Evolutionary conservation across 2,329 filamentous ascomycete species (phyloP).

Genomic region (Trichophyton benhamiae): DNA sequence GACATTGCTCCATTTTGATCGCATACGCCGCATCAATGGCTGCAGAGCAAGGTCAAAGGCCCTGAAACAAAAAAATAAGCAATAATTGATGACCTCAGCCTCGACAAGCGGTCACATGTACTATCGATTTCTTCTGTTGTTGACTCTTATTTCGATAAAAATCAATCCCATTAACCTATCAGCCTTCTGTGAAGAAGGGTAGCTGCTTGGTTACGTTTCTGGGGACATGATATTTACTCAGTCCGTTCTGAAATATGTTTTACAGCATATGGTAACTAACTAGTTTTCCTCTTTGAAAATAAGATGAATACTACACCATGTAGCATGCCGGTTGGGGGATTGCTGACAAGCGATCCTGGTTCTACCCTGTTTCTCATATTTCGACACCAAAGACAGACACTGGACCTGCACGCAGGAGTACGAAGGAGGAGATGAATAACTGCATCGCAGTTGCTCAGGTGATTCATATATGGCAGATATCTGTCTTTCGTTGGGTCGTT

Average conservation of each 20-base stretch:
- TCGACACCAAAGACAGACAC: not conserved
- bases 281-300: not conserved
- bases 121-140: not conserved
- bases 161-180: not conserved
- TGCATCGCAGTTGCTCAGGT: not conserved
- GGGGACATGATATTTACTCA: not conserved
- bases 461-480: not conserved
- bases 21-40: not conserved
- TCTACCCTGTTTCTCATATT: not conserved
- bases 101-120: not conserved
- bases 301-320: not conserved
- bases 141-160: not conserved
- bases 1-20: not conserved
- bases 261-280: not conserved
- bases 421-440: not conserved
- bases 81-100: not conserved
- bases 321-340: not conserved
- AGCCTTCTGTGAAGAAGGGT: not conserved
- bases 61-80: not conserved
- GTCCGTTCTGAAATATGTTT: not conserved
- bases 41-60: not conserved
- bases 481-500: not conserved
- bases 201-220: not conserved
- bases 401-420: not conserved
- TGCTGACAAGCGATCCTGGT: not conserved